phyloP scores from a whole-genome alignment of 306 rosid genomes.

The Trifolium pratense region DNA sequence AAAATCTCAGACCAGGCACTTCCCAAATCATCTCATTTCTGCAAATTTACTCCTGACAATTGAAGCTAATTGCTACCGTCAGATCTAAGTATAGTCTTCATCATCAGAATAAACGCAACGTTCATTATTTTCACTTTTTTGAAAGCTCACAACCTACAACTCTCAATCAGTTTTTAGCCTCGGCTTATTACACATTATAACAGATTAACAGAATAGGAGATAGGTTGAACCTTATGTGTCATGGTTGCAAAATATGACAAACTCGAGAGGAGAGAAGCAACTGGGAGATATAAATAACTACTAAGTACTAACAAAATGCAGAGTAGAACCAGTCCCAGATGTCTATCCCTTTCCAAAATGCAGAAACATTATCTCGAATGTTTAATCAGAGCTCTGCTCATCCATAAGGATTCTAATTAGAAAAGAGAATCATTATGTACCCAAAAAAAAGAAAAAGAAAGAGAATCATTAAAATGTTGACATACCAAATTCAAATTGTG shows the following conservation, averaged over 20 bases:
- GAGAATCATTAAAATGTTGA: not conserved
- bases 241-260: conserved; percentile 29
- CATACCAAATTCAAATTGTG: not conserved
- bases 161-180: not conserved
- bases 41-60: too few species aligned
- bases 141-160: too few species aligned
- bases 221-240: conserved; percentile 6
- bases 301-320: not conserved
- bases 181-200: not conserved
- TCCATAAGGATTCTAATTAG: not conserved
- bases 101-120: too few species aligned
- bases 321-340: not conserved
- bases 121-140: too few species aligned
- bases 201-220: not conserved
- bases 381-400: not conserved
- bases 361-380: not conserved
- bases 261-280: not conserved
- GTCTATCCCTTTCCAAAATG: conserved; percentile 22
- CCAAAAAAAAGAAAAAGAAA: too few species aligned
- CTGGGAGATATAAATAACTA: not conserved
- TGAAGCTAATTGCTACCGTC: too few species aligned
- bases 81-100: too few species aligned
- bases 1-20: too few species aligned
- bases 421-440: not conserved
- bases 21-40: too few species aligned